These are phyloP conservation scores for Alternaria sp. DNA, from an alignment of 2,329 filamentous ascomycete genomes.

Conservation along the genomic window DNA sequence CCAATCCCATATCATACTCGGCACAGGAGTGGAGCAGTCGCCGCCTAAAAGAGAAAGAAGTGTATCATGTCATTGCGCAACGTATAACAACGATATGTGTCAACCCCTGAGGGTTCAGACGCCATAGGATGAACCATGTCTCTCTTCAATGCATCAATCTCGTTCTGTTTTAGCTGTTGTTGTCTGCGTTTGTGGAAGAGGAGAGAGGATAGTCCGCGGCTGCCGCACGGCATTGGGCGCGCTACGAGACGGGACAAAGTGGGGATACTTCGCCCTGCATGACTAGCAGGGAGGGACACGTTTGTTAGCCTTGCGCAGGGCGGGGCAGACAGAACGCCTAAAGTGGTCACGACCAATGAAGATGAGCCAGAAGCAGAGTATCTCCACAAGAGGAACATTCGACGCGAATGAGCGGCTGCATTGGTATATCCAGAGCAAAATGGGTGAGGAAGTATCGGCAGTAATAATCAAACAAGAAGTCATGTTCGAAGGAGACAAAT, in stretches of 20 bases:
- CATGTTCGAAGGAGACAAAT: too few species aligned
- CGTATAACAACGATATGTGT: neutral
- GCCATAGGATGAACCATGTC: too few species aligned
- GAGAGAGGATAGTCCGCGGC: too few species aligned
- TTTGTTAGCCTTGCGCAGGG: neutral
- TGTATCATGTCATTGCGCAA: neutral
- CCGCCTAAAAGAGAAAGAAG: neutral
- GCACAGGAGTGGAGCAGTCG: neutral
- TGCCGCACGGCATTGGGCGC: too few species aligned
- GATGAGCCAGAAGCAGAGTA: neutral
- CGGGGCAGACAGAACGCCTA: neutral
- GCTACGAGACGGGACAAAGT: neutral
- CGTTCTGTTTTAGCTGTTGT: too few species aligned
- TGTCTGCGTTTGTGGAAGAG: too few species aligned
- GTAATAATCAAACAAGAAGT: too few species aligned
- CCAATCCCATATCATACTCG: neutral
- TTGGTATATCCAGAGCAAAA: too few species aligned
- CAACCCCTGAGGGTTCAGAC: too few species aligned
- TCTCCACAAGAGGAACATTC: too few species aligned
- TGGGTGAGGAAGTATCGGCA: too few species aligned
- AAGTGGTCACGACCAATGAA: neutral
- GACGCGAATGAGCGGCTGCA: neutral
- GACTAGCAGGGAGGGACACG: neutral
- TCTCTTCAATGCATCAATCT: too few species aligned
- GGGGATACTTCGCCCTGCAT: neutral